These are phyloP conservation scores for Hygrophoropsis aurantiaca DNA, from an alignment of 768 basidiomycete species.

Conservation along the genomic window DNA sequence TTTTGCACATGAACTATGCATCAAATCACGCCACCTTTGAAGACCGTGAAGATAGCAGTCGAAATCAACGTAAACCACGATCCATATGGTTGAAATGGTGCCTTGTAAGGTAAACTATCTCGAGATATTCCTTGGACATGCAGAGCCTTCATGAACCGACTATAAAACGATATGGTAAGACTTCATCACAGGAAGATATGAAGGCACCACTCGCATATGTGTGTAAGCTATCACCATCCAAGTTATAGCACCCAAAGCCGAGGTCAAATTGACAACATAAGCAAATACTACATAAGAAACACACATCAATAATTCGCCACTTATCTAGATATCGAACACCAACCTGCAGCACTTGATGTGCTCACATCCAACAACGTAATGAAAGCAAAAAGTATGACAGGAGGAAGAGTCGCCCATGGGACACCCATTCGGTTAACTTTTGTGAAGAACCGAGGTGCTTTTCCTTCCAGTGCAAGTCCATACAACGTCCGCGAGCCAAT, in stretches of 20 bases:
- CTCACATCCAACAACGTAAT: conserved; percentile 63
- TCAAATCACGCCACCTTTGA: conserved; percentile 54
- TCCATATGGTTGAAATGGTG: conserved; percentile 62
- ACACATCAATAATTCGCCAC: neutral
- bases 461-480: conserved; percentile 51
- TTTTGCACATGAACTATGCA: conserved; percentile 42
- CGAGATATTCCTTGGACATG: conserved; percentile 42
- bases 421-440: conserved; percentile 50
- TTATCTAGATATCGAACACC: conserved; percentile 1
- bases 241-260: conserved; percentile 40
- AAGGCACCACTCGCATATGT: conserved; percentile 50
- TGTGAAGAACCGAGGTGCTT: conserved; percentile 44
- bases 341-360: conserved; percentile 52
- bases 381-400: conserved; percentile 54
- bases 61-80: conserved; percentile 58
- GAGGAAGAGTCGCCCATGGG: conserved; percentile 43
- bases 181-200: neutral
- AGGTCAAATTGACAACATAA: conserved; percentile 41
- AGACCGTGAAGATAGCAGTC: conserved; percentile 54
- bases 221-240: conserved; percentile 52
- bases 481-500: conserved; percentile 53
- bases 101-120: conserved; percentile 50
- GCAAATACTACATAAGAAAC: conserved; percentile 22
- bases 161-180: conserved; percentile 20
- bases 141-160: conserved; percentile 51